Base-by-base conservation (phyloP, 2,329 filamentous ascomycete species). In the Monosporascus sp. region DNA sequence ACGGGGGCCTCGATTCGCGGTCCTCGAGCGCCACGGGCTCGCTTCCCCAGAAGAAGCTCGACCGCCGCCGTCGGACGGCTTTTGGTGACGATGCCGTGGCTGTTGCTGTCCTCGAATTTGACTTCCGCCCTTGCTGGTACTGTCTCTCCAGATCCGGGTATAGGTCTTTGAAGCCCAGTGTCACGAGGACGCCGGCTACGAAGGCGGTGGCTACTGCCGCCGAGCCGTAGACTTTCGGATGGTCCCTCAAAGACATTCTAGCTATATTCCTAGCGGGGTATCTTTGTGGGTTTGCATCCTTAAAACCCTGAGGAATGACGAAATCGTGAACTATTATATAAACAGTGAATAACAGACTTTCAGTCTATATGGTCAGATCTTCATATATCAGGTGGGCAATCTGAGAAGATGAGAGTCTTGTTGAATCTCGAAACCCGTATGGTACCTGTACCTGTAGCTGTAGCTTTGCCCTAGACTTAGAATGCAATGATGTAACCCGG, bases 101-200 rank as follows among this genome's bases (percentile, higher is more conserved):
- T 51, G 49, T 45, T 37, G 58, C 49, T 48, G 19, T 40, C 50
- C 57, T 52, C 53, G 50, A 54, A 61, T 53, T 59, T 69, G 56
- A 52, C 68, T 22, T 67, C 59, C 72, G 72, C 58, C 71, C 62
- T 54, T 73, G 75, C 63, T 82, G 81, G 63, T 84, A 89, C 20
- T 83, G 79, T 22, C 77, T 72, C 68, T 91, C 86, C 47, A 91
- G 77, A 61, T 90, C 86, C 1, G 88, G 85, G 63, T 91, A 92
- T 38, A 92, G 70, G 66, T 93, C 88, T 70, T 91, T 91, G 73
- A 90, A 85, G 54, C 87, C 86, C 3, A 94, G 72, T 0, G 90
- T 91, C 52, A 92, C 70, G 50, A 91, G 74, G 51, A 91, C 79
- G 44, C 92, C 91, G 9, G 89, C 80, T n/a, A 86, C 69, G 64